Conservation (phyloP, 1,139 yeast genomes). For the Tardiomyces digboiensis region DNA sequence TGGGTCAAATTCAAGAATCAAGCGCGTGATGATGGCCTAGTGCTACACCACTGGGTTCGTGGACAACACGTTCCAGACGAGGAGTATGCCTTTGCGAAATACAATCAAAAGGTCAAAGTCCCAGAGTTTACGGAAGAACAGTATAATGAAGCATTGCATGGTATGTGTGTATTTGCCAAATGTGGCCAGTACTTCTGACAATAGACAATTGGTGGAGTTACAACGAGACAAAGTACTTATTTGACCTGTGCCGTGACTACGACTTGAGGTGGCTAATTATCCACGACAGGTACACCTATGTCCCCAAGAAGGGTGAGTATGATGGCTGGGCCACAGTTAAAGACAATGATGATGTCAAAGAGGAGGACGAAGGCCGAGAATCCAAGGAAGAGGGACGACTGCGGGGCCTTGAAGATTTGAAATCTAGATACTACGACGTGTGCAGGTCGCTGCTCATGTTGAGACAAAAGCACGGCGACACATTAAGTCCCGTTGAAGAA, state of each 20-base stretch:
- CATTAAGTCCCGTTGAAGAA: constrained; percentile 25
- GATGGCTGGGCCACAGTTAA: constrained; percentile 1
- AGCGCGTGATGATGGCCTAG: constrained; percentile 40
- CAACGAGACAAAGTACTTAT: constrained; percentile 68
- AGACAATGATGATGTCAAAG: background rate
- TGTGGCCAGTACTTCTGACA: too few species aligned
- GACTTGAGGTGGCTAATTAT: constrained; percentile 88
- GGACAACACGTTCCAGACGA: constrained; percentile 41
- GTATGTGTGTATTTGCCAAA: too few species aligned
- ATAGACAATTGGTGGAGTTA: constrained; percentile 55
- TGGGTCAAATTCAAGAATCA: constrained; percentile 50
- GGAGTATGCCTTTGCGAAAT: constrained; percentile 68
- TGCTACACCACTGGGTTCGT: constrained; percentile 78
- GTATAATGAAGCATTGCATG: constrained; percentile 35
- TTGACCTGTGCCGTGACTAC: constrained; percentile 59
- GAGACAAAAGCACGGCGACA: constrained; percentile 36
- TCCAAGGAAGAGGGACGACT: background rate
- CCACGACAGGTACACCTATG: constrained; percentile 55
- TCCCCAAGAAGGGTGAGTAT: background rate
- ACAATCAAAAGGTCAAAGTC: constrained; percentile 56
- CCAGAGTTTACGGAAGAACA: constrained; percentile 64
- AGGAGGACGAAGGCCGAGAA: background rate
- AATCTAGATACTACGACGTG: constrained; percentile 65
- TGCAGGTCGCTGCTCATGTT: constrained; percentile 37
- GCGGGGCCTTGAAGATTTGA: constrained; percentile 55